Evolutionary conservation across 331 rosid genomes (phyloP), one percentile per base, ranked within the genome.

Genomic region (Erythrophleum ivorense): DNA sequence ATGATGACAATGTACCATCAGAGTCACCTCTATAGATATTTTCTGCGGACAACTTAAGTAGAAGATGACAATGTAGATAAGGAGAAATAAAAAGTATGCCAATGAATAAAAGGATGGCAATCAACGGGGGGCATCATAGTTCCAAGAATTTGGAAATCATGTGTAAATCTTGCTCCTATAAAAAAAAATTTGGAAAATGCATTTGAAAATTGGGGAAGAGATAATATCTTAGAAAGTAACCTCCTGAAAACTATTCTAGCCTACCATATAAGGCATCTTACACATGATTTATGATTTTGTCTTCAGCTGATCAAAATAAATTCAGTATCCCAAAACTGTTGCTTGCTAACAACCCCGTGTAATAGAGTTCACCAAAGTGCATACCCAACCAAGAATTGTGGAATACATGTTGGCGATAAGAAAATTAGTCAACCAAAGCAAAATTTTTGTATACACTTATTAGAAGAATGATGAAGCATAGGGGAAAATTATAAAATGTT

Each of bases 1-100:
- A 79, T 66, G 4, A 11, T 49, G 16, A 13, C 54, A 13, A 49
- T 49, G 4, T 49, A 82, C 89, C 96, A 62, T 82, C 88, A 62
- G 84, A 89, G 80, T 24, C 29, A 24, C 29, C 29, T 24, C 29
- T 24, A 1, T 80, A 86, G 59, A 83, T 78, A 81, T 89, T 90
- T 73, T 91, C 95, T 92, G 90, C 60, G 46, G 67, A 88, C 71
- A 81, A 18, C 64, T 58, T 12, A 31, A 67, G 55, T 16, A 77
- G 76, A 79, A 66, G 55, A 50, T 34, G 73, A 52, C 78, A 82
- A 29, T 24, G 82, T 15, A 18, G 65, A 55, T 38, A 36, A 64
- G 15, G 48, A 49, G 48, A 40, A 70, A 55, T 59, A 2, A 63
- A 65, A 50, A 78, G 48, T 55, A 73, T 69, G 34, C 11, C 41